phyloP scores from a whole-genome alignment of 2,329 filamentous ascomycete genomes.

The Aspergillus sp. region DNA sequence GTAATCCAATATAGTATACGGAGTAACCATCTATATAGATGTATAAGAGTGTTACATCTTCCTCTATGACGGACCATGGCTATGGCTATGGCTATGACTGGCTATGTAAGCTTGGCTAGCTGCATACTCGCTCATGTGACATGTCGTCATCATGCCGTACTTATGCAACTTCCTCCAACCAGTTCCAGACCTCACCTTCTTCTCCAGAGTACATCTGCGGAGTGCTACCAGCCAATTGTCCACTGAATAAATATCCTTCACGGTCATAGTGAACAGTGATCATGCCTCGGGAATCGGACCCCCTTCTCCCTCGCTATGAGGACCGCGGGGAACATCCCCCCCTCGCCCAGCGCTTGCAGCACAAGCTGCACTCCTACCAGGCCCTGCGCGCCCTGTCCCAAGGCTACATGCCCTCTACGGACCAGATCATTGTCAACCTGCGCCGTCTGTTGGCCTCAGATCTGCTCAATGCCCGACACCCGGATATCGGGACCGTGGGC shows the following conservation, averaged over 20 bases:
- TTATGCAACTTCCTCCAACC: neutral
- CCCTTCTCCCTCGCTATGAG: slow-evolving; percentile 65
- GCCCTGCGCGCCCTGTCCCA: slow-evolving; percentile 74
- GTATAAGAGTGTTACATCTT: no score
- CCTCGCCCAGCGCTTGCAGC: slow-evolving; percentile 67
- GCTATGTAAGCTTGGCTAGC: neutral
- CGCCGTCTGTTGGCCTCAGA: slow-evolving; percentile 70
- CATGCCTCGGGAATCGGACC: slow-evolving; percentile 58
- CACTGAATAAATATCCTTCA: no score
- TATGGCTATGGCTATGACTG: no score
- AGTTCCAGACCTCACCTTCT: neutral
- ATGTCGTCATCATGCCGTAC: slow-evolving; percentile 2
- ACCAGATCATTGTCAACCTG: slow-evolving; percentile 72
- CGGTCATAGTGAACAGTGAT: no score
- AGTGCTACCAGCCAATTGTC: no score
- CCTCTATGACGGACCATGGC: no score
- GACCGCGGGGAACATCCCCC: slow-evolving; percentile 69
- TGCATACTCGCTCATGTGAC: neutral
- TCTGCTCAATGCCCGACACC: slow-evolving; percentile 65
- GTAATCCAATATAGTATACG: no score
- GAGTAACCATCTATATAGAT: no score
- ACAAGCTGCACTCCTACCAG: slow-evolving; percentile 89
- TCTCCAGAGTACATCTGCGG: no score
- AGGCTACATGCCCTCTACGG: slow-evolving; percentile 87
- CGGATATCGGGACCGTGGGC: slow-evolving; percentile 69